phyloP scores from a whole-genome alignment of 1,284 basidiomycete species.

The Cutaneotrichosporon cyanovorans region DNA sequence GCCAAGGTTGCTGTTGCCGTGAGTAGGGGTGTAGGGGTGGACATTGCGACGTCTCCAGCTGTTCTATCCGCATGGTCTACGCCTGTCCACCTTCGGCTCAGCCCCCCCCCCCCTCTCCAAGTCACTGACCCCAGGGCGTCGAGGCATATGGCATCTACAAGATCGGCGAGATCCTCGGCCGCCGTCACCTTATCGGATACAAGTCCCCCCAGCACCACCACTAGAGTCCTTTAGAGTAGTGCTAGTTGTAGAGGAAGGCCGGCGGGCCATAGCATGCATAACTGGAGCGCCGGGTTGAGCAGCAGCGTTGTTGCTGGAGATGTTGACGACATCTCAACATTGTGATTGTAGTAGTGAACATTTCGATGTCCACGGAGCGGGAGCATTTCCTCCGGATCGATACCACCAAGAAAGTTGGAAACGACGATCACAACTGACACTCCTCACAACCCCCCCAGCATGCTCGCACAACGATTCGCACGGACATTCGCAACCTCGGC shows the following conservation, averaged over 20 bases:
- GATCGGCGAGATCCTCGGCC: slow-evolving; percentile 85
- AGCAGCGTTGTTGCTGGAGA: no score
- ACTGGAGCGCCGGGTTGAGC: slow-evolving; percentile 2
- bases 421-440: no score
- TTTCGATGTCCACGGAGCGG: no score
- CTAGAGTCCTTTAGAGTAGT: slow-evolving; percentile 7
- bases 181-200: slow-evolving; percentile 78
- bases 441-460: no score
- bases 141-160: slow-evolving; percentile 56
- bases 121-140: slow-evolving; percentile 42
- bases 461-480: no score
- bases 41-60: neutral
- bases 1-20: slow-evolving; percentile 73
- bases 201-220: slow-evolving; percentile 39
- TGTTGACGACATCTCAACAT: no score
- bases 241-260: slow-evolving; percentile 2
- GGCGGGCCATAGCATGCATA: slow-evolving; percentile 18
- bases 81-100: no score
- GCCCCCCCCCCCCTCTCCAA: neutral
- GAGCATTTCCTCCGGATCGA: no score
- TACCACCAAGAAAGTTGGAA: no score
- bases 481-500: no score
- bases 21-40: slow-evolving; percentile 48
- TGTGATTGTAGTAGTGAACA: no score
- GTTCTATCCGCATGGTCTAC: no score